Base-by-base conservation (phyloP, 2,329 filamentous ascomycete species). In the Xylariaceae sp. region DNA sequence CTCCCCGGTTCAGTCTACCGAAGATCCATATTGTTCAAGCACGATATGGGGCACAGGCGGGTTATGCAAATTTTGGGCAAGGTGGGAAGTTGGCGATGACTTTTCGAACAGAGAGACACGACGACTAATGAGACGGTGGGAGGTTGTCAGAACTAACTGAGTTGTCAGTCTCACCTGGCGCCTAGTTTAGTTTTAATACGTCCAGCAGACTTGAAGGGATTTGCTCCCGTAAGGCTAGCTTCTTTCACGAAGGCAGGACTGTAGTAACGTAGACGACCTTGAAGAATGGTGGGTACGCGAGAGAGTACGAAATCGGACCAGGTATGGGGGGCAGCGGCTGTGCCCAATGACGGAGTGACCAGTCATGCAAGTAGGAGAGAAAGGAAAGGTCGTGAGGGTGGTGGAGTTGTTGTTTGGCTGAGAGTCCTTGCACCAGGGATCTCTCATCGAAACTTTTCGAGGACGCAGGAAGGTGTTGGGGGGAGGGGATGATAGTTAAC, bases 261-360 rank as follows among this genome's bases (percentile, higher is more conserved):
- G 37, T 25, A 22, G 25, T 22, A 27, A 47, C 23, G 37, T 32
- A 40, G 42, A 38, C 40, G 40, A n/a, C n/a, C n/a, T n/a, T n/a
- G n/a, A n/a, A n/a, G n/a, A n/a, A 40, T 35, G 39, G 42, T 29
- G 42, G 45, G 33, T 39, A n/a, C 27, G 12, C 27, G 16, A 32
- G n/a, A 45, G 44, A 23, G 47, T 42, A 50, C 51, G 52, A 53
- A 53, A 56, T 54, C 48, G 54, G 51, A 55, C 51, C 51, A 54
- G 57, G 56, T 49, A 51, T 55, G 55, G 58, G 55, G n/a, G 57
- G 58, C 56, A 56, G 58, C 49, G 59, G 51, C 59, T 46, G 49
- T 62, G 63, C 63, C 65, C 64, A 66, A 67, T 66, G 56, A 63
- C 58, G 50, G 49, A 48, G 34, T 37, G 52, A 42, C 48, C 49